Evolutionary conservation across 2,329 filamentous ascomycete genomes (phyloP), one percentile per base, ranked within the genome.

Genomic region (Penicillium sp.): DNA sequence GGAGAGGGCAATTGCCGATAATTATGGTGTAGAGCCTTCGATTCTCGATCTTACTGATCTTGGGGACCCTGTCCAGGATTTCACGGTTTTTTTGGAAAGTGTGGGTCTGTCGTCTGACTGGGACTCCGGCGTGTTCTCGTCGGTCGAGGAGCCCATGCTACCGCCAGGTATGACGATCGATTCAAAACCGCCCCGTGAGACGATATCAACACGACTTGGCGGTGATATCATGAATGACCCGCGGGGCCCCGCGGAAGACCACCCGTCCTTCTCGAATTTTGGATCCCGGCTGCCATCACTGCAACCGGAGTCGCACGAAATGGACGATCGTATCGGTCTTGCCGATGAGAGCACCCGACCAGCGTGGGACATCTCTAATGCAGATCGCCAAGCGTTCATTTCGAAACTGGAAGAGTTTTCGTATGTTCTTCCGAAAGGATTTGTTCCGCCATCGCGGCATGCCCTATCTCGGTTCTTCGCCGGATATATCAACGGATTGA

Each of bases 401-500:
- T 68, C 73, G 6, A 78, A 78, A 55, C 68, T 80, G 9, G 77
- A 79, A 35, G 76, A 77, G 35, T 80, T 80, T 58, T 72, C 77
- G 47, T 73, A 74, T 59, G 70, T 79, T 50, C 74, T 82, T 43
- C 79, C 79, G 10, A 75, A 75, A 53, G 73, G 72, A 1, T 82
- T 81, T 59, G 69, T 76, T 27, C 74, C 79, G n/a, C 80, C 80
- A 4, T 80, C 80, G 19, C 74, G 77, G 33, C 78, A 81, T 66
- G 75, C 76, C 0, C 63, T 83, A 33, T 79, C 77, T 41, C 73
- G 79, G 12, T 81, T 80, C 58, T 73, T 82, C 57, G 79, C 80
- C n/a, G 78, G 78, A 12, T 82, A 81, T 66, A 77, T 82, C 43
- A 80, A 79, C 53, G 79, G 80, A 13, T 69, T 81, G 52, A 80